phyloP scores from a whole-genome alignment of 768 basidiomycete genomes.

The Mycena sanguinolenta region DNA sequence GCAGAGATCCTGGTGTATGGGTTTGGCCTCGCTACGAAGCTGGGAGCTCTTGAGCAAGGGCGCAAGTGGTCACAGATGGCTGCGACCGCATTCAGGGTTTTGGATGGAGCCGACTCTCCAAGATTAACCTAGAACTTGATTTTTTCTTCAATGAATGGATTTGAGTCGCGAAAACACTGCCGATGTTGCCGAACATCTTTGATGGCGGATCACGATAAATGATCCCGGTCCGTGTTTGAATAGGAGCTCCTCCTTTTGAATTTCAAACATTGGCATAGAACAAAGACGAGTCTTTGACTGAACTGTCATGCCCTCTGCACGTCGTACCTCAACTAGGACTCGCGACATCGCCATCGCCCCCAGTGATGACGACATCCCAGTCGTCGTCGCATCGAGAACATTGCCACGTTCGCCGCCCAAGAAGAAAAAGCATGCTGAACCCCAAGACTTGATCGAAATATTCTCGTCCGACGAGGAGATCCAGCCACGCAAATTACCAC shows the following conservation, averaged over 20 bases:
- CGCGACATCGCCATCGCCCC: slow-evolving; percentile 7
- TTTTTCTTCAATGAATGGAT: no score
- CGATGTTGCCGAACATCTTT: no score
- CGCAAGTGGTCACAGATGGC: slow-evolving; percentile 27
- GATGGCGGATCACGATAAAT: no score
- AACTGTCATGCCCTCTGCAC: slow-evolving; percentile 11
- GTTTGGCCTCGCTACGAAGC: slow-evolving; percentile 9
- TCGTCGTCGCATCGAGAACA: slow-evolving; percentile 1
- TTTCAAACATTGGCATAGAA: no score
- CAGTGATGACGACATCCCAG: slow-evolving; percentile 17
- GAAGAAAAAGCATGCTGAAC: slow-evolving; percentile 38
- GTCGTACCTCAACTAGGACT: slow-evolving; percentile 15
- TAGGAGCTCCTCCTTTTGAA: no score
- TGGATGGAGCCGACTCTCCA: slow-evolving; percentile 25
- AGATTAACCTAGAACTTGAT: slow-evolving; percentile 5
- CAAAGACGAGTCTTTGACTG: neutral
- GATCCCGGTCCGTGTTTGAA: no score
- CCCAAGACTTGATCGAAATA: slow-evolving; percentile 65
- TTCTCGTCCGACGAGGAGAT: slow-evolving; percentile 66
- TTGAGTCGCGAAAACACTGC: no score
- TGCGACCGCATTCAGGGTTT: slow-evolving; percentile 8
- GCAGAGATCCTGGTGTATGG: slow-evolving; percentile 26
- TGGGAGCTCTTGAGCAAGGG: neutral
- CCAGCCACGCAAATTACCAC: slow-evolving; percentile 37
- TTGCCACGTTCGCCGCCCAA: slow-evolving; percentile 42